phyloP scores from a whole-genome alignment of 805 yeast genomes.

The Schizosaccharomyces octosporus region DNA sequence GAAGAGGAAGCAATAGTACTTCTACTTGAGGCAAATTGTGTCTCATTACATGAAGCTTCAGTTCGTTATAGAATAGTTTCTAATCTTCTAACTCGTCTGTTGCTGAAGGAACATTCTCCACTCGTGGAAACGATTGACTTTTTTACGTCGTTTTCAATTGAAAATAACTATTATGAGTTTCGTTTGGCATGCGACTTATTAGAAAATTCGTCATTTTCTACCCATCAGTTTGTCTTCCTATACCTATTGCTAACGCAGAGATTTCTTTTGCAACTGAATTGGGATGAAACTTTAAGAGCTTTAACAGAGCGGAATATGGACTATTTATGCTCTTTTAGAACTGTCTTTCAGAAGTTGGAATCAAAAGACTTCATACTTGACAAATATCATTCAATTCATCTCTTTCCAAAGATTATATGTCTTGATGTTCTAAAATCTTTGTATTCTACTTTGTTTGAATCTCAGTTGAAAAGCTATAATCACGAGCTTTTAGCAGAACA shows the following conservation, averaged over 20 bases:
- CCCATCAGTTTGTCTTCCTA: neutral
- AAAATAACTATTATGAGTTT: neutral
- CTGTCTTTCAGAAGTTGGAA: too few species aligned
- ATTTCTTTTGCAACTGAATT: neutral
- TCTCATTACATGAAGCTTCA: neutral
- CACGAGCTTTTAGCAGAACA: too few species aligned
- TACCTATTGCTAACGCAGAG: neutral
- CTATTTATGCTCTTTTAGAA: too few species aligned
- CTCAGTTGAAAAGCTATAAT: too few species aligned
- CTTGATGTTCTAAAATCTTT: too few species aligned
- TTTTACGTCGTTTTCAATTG: neutral
- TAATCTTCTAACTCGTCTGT: neutral
- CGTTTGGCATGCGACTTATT: neutral
- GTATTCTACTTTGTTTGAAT: too few species aligned
- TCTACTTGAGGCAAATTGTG: neutral
- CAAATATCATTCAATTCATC: too few species aligned
- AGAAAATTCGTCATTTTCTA: neutral
- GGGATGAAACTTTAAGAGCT: neutral
- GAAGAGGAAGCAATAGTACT: neutral
- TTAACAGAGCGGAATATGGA: too few species aligned
- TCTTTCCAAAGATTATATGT: too few species aligned
- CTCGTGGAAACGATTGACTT: neutral
- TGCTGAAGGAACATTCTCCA: neutral
- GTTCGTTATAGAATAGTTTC: neutral
- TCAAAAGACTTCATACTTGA: too few species aligned